phyloP scores from a whole-genome alignment of 1,284 basidiomycete genomes.

The Bondarzewia mesenterica region DNA sequence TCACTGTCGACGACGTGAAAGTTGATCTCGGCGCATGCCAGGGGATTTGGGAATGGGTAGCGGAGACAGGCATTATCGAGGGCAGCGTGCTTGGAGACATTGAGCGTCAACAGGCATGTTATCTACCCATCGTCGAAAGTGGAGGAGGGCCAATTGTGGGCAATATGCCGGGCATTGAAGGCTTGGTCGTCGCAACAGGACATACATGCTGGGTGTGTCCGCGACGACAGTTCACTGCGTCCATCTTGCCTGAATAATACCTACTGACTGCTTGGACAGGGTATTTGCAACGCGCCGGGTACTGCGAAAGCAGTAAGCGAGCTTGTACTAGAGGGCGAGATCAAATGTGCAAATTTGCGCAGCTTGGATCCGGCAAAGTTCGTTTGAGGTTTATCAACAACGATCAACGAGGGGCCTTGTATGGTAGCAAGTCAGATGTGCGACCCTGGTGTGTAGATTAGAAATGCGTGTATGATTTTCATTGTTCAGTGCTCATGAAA shows the following conservation, averaged over 20 bases:
- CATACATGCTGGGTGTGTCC: slow-evolving; percentile 25
- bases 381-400: no score
- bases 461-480: no score
- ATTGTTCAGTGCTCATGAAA: no score
- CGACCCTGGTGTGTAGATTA: no score
- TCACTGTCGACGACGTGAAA: slow-evolving; percentile 52
- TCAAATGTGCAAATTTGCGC: slow-evolving; percentile 40
- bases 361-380: slow-evolving; percentile 40
- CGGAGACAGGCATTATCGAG: slow-evolving; percentile 39
- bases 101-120: slow-evolving; percentile 59
- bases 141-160: slow-evolving; percentile 57
- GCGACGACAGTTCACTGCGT: no score
- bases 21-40: slow-evolving; percentile 48
- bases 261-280: neutral
- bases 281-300: slow-evolving; percentile 14
- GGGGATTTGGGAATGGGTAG: slow-evolving; percentile 41
- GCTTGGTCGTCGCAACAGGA: slow-evolving; percentile 55
- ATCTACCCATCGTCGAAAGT: slow-evolving; percentile 42
- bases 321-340: slow-evolving; percentile 47
- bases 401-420: no score
- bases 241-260: neutral
- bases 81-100: slow-evolving; percentile 28
- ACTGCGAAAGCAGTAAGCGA: slow-evolving; percentile 7
- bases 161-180: slow-evolving; percentile 36
- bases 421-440: no score